Base-by-base conservation (phyloP, 2,329 filamentous ascomycete species). In the Aspergillus sp. region DNA sequence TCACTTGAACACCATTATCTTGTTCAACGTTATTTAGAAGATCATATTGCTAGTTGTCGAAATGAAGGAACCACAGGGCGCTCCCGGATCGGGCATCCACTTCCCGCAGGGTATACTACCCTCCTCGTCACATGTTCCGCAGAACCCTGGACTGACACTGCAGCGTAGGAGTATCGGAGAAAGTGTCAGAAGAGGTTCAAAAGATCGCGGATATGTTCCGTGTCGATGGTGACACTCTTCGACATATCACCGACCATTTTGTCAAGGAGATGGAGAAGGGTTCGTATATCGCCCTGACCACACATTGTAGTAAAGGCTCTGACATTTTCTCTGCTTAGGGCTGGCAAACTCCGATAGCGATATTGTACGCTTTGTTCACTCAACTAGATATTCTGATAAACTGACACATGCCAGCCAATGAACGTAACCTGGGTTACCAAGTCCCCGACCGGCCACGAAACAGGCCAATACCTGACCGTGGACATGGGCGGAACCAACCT, bases 401-500 rank as follows among this genome's bases (percentile, higher is more conserved):
- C 39, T 17, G 38, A 41, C 23, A 36, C 21, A 15, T 17, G 36
- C 43, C 49, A 55, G 59, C 91, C 92, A 61, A 96, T 96, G 92
- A 95, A 96, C 80, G 87, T 91, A 60, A 94, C 91, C 58, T 96
- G 92, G 92, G 91, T 92, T 65, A 92, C 92, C 86, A 84, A 84
- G 41, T 90, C 89, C 74, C 91, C 92, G 5, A 87, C 87, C 72
- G 91, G 92, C 65, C 78, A 91, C 67, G 92, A 96, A 78, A 89
- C 86, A 9, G 92, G 92, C 61, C 92, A 87, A 12, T 93, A 86
- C 72, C 81, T 96, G 51, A 91, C 92, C 48, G 81, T 96, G 25
- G 92, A 97, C 72, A 92, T 96, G 87, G 92, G 92, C 53, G 92
- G 92, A 66, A 97, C 92, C 63, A 96, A 96, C 74, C 79, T 96